phyloP scores from a whole-genome alignment of 306 rosid genomes.

The Rosa chinensis region DNA sequence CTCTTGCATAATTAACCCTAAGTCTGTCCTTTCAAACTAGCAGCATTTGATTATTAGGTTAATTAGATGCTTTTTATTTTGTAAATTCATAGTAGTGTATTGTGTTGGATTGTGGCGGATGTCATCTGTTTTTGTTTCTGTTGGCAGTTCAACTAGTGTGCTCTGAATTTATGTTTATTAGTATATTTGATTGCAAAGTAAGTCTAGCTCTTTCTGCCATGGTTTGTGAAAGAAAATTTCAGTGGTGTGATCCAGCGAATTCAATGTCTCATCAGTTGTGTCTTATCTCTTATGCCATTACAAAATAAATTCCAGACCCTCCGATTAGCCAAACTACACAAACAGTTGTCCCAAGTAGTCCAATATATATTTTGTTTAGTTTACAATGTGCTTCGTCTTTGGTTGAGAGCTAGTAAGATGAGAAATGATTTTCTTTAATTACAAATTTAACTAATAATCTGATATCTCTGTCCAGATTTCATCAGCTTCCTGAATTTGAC shows the following conservation, averaged over 20 bases:
- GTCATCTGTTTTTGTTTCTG: not conserved
- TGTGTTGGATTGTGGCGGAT: not conserved
- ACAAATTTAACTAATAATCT: constrained; percentile 31
- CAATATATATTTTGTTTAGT: not conserved
- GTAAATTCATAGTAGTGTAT: not conserved
- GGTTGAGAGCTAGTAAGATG: not conserved
- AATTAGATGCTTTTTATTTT: not conserved
- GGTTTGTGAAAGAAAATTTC: not conserved
- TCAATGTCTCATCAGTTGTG: not conserved
- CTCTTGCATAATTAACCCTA: not conserved
- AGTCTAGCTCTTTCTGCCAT: not conserved
- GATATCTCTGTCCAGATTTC: constrained; percentile 62
- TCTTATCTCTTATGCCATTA: not conserved
- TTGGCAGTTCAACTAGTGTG: not conserved
- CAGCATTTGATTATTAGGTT: not conserved
- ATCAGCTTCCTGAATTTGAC: constrained; percentile 89
- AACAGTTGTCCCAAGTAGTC: not conserved
- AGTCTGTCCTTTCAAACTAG: not conserved
- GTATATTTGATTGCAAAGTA: not conserved
- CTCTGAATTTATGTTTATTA: not conserved
- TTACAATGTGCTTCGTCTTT: not conserved
- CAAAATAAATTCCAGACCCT: not conserved
- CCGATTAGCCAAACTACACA: not conserved
- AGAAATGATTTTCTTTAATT: not conserved
- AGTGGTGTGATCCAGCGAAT: not conserved